Evolutionary conservation across 352 stramenopile genomes (phyloP).

Genomic region (Peronospora belbahrii): DNA sequence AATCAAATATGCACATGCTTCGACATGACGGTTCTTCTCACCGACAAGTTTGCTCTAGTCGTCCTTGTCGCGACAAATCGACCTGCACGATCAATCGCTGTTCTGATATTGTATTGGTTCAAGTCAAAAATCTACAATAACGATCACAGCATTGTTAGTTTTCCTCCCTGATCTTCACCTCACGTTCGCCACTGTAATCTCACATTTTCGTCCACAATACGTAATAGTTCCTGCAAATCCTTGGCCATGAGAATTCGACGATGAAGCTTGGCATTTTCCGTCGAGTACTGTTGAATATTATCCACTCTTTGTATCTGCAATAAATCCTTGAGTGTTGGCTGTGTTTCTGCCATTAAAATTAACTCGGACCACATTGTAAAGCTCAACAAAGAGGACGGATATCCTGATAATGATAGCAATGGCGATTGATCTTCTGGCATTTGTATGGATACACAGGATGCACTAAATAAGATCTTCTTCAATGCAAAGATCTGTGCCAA

Average conservation of each 20-base stretch:
- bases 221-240: conserved; percentile 47
- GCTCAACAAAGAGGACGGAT: conserved; percentile 59
- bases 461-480: conserved; percentile 69
- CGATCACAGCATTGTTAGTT: conserved; percentile 1
- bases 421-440: conserved; percentile 66
- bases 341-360: conserved; percentile 66
- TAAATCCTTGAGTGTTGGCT: conserved; percentile 56
- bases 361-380: conserved; percentile 77
- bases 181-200: conserved; percentile 1
- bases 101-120: conserved; percentile 61
- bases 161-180: not conserved
- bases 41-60: conserved; percentile 24
- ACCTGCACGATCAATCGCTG: conserved; percentile 42
- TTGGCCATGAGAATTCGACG: conserved; percentile 54
- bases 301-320: conserved; percentile 61
- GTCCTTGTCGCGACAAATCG: conserved; percentile 27
- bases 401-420: conserved; percentile 63
- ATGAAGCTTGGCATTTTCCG: conserved; percentile 47
- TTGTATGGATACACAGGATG: conserved; percentile 53
- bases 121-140: conserved; percentile 32
- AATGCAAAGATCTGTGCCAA: conserved; percentile 52
- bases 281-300: conserved; percentile 46
- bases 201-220: conserved; percentile 59
- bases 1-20: not conserved
- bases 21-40: conserved; percentile 14